These are phyloP conservation scores for Pharnaceum exiguum DNA, from an alignment of 148 eudicot species.

Conservation along the genomic window DNA sequence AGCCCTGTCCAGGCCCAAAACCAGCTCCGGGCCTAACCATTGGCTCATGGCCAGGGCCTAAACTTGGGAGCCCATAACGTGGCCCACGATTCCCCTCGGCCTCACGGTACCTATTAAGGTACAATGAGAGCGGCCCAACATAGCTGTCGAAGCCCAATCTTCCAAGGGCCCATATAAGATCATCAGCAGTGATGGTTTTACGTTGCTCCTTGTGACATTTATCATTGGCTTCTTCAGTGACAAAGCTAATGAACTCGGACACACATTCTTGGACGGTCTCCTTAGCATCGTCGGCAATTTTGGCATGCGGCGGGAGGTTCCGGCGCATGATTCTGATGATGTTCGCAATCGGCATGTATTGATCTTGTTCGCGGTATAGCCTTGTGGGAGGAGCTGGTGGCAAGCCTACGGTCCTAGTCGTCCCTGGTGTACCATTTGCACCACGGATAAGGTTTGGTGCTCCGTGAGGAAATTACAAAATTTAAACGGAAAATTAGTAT, in stretches of 20 bases:
- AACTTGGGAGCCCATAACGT: background rate
- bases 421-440: constrained; percentile 3
- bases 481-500: no score
- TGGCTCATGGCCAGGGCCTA: background rate
- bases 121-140: constrained; percentile 14
- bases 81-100: background rate
- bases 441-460: background rate
- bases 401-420: no score
- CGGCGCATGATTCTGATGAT: constrained; percentile 31
- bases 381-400: background rate
- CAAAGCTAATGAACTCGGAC: constrained; percentile 31
- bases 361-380: constrained; percentile 13
- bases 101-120: constrained; percentile 17
- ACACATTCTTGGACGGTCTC: constrained; percentile 27
- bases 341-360: constrained; percentile 26
- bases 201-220: constrained; percentile 23
- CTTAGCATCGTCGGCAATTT: constrained; percentile 34
- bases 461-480: no score
- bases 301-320: constrained; percentile 25
- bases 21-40: background rate
- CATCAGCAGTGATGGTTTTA: constrained; percentile 26
- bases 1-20: background rate
- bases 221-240: constrained; percentile 31
- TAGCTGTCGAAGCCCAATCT: constrained; percentile 33
- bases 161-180: constrained; percentile 19